These are phyloP conservation scores for Cenchrus fungigraminus DNA, from an alignment of 176 grass and related monocot species.

Conservation along the genomic window DNA sequence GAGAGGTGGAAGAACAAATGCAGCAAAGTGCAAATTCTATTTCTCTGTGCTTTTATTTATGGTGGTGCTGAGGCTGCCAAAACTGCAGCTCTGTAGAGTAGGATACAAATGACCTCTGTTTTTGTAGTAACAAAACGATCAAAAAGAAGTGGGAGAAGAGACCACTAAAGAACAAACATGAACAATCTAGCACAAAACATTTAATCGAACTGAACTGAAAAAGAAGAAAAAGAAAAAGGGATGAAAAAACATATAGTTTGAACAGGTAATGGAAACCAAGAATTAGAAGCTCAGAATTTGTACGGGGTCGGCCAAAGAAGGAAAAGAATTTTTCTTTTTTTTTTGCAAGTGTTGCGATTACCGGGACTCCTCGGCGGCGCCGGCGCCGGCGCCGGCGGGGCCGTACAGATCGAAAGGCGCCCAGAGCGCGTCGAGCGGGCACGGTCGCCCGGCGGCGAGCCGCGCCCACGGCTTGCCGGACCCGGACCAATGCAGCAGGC, in stretches of 20 bases:
- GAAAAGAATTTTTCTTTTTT: slow-evolving; percentile 53
- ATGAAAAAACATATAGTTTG: slow-evolving; percentile 51
- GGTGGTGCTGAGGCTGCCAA: slow-evolving; percentile 14
- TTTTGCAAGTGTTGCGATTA: slow-evolving; percentile 40
- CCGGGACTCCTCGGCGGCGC: slow-evolving; percentile 49
- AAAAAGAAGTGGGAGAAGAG: slow-evolving; percentile 46
- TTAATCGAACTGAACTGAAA: slow-evolving; percentile 21
- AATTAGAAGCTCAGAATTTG: slow-evolving; percentile 61
- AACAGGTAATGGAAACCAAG: slow-evolving; percentile 65
- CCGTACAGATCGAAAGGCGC: slow-evolving; percentile 85
- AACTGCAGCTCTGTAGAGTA: slow-evolving; percentile 33
- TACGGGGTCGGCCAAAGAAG: slow-evolving; percentile 54
- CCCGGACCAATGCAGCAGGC: slow-evolving; percentile 95
- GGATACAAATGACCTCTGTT: slow-evolving; percentile 46
- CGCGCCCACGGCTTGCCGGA: slow-evolving; percentile 92
- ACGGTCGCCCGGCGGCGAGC: slow-evolving; percentile 68
- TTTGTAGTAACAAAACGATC: neutral
- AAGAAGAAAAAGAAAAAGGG: neutral
- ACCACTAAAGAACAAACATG: slow-evolving; percentile 58
- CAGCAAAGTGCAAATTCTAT: slow-evolving; percentile 41
- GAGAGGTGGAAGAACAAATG: slow-evolving; percentile 32
- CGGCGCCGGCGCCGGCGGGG: slow-evolving; percentile 41
- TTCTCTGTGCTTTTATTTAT: slow-evolving; percentile 52
- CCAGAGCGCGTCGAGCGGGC: slow-evolving; percentile 91
- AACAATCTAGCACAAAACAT: slow-evolving; percentile 50